These are phyloP conservation scores for Aeschynomene evenia DNA, from an alignment of 306 rosid genomes.

Conservation along the genomic window DNA sequence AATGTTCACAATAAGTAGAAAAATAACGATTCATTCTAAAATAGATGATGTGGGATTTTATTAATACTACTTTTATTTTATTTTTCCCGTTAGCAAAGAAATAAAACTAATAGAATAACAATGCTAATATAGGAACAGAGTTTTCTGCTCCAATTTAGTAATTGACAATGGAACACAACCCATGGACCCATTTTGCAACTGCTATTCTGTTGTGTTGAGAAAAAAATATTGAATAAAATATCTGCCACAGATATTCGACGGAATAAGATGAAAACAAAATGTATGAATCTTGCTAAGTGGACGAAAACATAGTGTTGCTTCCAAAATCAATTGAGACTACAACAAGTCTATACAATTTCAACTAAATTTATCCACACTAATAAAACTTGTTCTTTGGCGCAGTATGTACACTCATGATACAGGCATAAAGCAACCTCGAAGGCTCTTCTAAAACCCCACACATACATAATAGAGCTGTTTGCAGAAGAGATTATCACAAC, in stretches of 20 bases:
- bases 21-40: too few species aligned
- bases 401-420: slow-evolving; percentile 34
- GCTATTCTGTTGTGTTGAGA: background rate
- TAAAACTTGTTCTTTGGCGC: slow-evolving; percentile 10
- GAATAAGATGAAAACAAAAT: background rate
- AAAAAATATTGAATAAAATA: background rate
- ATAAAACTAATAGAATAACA: background rate
- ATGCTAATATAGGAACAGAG: background rate
- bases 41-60: too few species aligned
- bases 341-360: background rate
- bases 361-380: slow-evolving; percentile 26
- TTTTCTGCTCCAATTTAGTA: too few species aligned
- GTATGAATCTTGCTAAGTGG: background rate
- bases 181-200: background rate
- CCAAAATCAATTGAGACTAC: background rate
- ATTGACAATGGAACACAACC: background rate
- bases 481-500: slow-evolving; percentile 1
- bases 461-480: background rate
- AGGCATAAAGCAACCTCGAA: background rate
- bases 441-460: slow-evolving; percentile 27
- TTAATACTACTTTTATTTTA: too few species aligned
- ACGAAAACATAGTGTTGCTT: slow-evolving; percentile 5
- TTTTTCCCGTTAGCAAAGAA: too few species aligned
- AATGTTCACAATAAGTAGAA: too few species aligned
- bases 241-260: background rate